These are phyloP conservation scores for Diplogelasinospora grovesii DNA, from an alignment of 495 filamentous ascomycete genomes.

Conservation along the genomic window DNA sequence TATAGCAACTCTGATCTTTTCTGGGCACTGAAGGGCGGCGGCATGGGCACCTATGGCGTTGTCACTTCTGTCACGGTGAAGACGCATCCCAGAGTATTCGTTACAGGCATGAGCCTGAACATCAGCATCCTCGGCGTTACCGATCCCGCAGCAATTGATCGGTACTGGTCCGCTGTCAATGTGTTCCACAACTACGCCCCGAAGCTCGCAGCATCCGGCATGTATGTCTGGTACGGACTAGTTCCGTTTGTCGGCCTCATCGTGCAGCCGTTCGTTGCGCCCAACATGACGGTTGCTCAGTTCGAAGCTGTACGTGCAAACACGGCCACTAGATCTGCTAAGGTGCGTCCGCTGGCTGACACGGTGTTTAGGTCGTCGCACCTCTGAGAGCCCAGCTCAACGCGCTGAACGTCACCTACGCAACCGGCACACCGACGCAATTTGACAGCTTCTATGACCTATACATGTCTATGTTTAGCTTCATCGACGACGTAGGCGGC, in stretches of 20 bases:
- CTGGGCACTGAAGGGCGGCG: conserved; percentile 56
- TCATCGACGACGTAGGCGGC: neutral
- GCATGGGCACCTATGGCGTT: conserved; percentile 48
- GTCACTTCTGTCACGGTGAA: conserved; percentile 40
- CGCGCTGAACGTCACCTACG: conserved; percentile 19
- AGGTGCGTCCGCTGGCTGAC: no score
- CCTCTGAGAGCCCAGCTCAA: conserved; percentile 28
- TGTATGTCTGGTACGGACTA: conserved; percentile 33
- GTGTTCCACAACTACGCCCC: conserved; percentile 34
- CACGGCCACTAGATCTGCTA: no score
- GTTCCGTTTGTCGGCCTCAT: no score
- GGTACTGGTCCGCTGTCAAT: conserved; percentile 41
- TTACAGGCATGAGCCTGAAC: conserved; percentile 20
- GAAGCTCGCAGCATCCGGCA: conserved; percentile 28
- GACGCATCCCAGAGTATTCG: conserved; percentile 21
- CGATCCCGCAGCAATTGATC: no score
- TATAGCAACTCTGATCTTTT: conserved; percentile 48
- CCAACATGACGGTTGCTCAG: conserved; percentile 19
- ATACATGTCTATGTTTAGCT: neutral
- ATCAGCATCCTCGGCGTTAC: conserved; percentile 8
- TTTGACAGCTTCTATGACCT: conserved; percentile 8
- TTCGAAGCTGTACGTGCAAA: conserved; percentile 18
- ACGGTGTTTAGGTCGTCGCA: no score
- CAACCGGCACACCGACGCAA: conserved; percentile 3
- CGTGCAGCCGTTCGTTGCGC: conserved; percentile 26